A percentile compares a stretch with the other conserved stretches of the same genome.
Conservation (phyloP, 2,329 filamentous ascomycete species). For the Botrytis fabae region DNA sequence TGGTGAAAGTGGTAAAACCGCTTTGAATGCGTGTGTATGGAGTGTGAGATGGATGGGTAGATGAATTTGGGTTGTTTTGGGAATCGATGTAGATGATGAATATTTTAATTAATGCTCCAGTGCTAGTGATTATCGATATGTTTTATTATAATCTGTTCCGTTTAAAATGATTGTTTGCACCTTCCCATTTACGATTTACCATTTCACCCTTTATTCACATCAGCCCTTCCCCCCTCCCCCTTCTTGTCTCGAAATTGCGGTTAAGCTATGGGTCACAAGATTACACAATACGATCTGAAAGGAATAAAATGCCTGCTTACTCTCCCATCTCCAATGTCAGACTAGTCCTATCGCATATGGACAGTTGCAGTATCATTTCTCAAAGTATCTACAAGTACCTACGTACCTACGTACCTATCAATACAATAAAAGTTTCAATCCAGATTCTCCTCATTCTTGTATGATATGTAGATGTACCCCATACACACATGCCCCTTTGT, state of each 20-base stretch:
- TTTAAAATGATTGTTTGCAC: slow-evolving; percentile 7
- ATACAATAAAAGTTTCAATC: neutral
- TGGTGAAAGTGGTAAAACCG: neutral
- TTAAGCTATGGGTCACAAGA: slow-evolving; percentile 9
- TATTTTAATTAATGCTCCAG: slow-evolving; percentile 2
- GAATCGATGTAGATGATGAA: neutral
- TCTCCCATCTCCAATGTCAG: neutral
- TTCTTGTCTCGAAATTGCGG: slow-evolving; percentile 4
- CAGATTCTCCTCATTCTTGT: neutral
- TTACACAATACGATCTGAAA: slow-evolving; percentile 9
- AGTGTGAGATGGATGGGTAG: neutral
- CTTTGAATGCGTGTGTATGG: too few species aligned
- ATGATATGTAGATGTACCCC: neutral
- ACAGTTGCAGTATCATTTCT: neutral
- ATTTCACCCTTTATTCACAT: slow-evolving; percentile 5
- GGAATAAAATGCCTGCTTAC: neutral
- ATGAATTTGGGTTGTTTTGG: neutral
- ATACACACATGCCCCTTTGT: neutral
- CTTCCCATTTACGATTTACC: neutral
- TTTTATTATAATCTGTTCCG: neutral
- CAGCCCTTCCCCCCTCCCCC: neutral
- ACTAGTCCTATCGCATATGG: neutral
- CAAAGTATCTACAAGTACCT: neutral
- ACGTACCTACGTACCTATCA: neutral
- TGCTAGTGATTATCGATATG: neutral